A percentile compares a stretch with the other conserved stretches of the same genome.
Evolutionary conservation across 164 flowering plant genomes (phyloP).

Genomic region (Annona cherimola): DNA sequence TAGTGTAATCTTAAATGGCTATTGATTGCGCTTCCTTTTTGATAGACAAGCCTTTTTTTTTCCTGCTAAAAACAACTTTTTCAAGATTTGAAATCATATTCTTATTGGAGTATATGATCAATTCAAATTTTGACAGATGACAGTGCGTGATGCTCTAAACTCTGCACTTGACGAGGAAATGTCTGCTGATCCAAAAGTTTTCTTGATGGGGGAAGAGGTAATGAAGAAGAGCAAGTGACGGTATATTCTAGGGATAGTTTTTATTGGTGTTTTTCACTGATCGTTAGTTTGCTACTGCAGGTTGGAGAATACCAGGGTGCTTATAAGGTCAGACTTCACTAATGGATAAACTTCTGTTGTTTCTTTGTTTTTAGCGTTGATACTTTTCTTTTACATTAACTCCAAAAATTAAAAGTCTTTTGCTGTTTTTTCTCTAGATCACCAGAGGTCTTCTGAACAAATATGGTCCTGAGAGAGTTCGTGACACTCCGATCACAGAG

Average conservation of each 20-base stretch:
- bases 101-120: neutral
- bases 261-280: neutral
- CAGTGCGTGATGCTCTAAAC: constrained; percentile 55
- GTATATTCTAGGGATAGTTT: neutral
- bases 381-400: neutral
- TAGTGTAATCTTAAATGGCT: too few relatives aligned
- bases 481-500: constrained; percentile 99
- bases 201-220: constrained; percentile 69
- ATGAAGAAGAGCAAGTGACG: neutral
- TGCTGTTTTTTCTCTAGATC: constrained; percentile 34
- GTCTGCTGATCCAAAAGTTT: constrained; percentile 59
- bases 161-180: constrained; percentile 69
- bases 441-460: constrained; percentile 86
- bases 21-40: too few relatives aligned
- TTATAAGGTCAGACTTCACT: constrained; percentile 69
- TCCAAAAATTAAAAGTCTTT: neutral
- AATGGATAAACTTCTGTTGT: neutral
- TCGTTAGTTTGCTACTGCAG: constrained; percentile 31
- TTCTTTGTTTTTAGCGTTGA: neutral
- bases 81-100: too few relatives aligned
- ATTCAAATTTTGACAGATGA: constrained; percentile 32
- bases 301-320: constrained; percentile 99
- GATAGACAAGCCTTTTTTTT: too few relatives aligned
- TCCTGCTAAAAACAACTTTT: too few relatives aligned
- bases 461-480: constrained; percentile 94